phyloP scores from a whole-genome alignment of 2,329 filamentous ascomycete genomes.

The Pseudogymnoascus sp. region DNA sequence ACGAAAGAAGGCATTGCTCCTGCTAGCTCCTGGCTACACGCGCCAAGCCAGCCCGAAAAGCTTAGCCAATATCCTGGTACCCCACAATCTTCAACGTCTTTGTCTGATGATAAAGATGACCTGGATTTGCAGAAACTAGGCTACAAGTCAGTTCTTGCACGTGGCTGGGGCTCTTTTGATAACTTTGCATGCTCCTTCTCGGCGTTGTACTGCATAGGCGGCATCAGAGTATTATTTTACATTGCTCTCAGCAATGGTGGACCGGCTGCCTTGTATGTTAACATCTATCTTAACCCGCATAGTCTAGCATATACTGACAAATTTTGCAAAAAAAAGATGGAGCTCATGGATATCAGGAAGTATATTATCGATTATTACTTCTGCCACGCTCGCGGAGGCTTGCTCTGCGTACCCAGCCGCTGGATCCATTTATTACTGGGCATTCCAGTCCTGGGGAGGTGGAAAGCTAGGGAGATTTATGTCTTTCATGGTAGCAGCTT shows the following conservation, averaged over 20 bases:
- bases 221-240: slow-evolving; percentile 26
- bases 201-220: slow-evolving; percentile 26
- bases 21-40: neutral
- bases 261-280: slow-evolving; percentile 13
- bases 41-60: neutral
- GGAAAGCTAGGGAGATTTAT: slow-evolving; percentile 12
- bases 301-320: neutral
- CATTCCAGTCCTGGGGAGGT: slow-evolving; percentile 25
- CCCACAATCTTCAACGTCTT: neutral
- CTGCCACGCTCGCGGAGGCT: slow-evolving; percentile 28
- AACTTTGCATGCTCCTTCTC: slow-evolving; percentile 27
- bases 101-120: slow-evolving; percentile 22
- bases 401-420: slow-evolving; percentile 29
- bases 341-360: slow-evolving; percentile 14
- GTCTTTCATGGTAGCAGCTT: slow-evolving; percentile 13
- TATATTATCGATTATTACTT: slow-evolving; percentile 22
- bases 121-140: slow-evolving; percentile 24
- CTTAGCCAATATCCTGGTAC: neutral
- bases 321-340: slow-evolving; percentile 8
- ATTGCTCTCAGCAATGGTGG: slow-evolving; percentile 26
- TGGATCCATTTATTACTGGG: slow-evolving; percentile 30
- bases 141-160: slow-evolving; percentile 24
- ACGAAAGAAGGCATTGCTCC: neutral
- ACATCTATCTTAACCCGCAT: neutral
- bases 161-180: slow-evolving; percentile 25